Conservation (phyloP, 495 filamentous ascomycete genomes). For the Schizothecium vesticola region DNA sequence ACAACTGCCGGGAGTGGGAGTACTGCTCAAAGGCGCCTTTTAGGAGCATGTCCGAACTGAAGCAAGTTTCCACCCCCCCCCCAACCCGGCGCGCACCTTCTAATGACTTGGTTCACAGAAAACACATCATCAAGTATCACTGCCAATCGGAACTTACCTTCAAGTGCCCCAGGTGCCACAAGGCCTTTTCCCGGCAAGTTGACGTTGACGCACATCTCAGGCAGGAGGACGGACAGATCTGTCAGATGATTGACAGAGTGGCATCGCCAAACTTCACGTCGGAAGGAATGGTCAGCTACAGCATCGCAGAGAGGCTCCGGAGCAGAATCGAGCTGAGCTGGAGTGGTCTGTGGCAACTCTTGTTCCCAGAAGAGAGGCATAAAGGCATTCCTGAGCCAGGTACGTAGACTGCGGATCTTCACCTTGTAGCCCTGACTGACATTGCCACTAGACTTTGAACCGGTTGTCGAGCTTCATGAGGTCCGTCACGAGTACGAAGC, state of each 20-base stretch:
- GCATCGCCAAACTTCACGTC: not conserved
- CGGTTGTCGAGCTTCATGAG: slow-evolving; percentile 1
- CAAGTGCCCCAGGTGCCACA: not conserved
- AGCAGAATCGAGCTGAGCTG: not conserved
- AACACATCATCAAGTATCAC: slow-evolving; percentile 3
- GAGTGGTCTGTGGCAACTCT: not conserved
- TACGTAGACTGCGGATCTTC: not conserved
- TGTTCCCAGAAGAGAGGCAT: not conserved
- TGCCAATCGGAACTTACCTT: not conserved
- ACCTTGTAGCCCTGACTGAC: not conserved
- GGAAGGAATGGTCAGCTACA: not conserved
- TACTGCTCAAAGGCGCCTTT: slow-evolving; percentile 3
- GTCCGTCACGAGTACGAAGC: not conserved
- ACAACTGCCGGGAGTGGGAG: slow-evolving; percentile 4
- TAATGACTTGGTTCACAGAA: not conserved
- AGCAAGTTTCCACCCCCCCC: not conserved
- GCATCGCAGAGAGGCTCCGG: not conserved
- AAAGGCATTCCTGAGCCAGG: not conserved
- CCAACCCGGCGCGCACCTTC: not conserved
- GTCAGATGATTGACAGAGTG: not conserved
- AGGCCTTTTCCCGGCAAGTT: not conserved
- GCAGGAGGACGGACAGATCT: not conserved
- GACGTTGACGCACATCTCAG: not conserved
- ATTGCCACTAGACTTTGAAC: not conserved
- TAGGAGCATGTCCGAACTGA: slow-evolving; percentile 2